A percentile compares a stretch with the other conserved stretches of the same genome.
These are phyloP conservation scores for Phytophthora vignae DNA, from an alignment of 352 stramenopile species.

Conservation along the genomic window DNA sequence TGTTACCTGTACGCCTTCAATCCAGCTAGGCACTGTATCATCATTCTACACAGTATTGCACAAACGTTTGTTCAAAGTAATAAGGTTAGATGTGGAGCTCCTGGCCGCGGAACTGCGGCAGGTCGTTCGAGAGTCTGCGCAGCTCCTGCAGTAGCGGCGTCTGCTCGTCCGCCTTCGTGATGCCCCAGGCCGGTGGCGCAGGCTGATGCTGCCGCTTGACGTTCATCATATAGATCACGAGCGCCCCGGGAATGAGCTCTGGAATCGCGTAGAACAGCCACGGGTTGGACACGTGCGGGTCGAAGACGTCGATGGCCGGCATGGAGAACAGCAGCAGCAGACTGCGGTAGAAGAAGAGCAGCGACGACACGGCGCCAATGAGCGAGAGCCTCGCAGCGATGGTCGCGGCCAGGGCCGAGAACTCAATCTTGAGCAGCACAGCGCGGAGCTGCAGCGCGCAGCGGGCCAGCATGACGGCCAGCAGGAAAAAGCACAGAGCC, in stretches of 20 bases:
- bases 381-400: conserved; percentile 66
- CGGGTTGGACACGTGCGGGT: conserved; percentile 72
- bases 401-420: conserved; percentile 64
- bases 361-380: conserved; percentile 58
- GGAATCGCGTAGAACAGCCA: conserved; percentile 84
- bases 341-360: conserved; percentile 72
- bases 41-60: conserved; percentile 18
- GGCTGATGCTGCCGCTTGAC: conserved; percentile 53
- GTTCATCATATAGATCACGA: conserved; percentile 87
- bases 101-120: conserved; percentile 64
- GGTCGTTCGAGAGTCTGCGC: conserved; percentile 40
- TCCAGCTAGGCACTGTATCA: neutral
- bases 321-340: conserved; percentile 71
- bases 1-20: neutral
- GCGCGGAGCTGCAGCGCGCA: conserved; percentile 56
- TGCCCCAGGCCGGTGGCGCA: conserved; percentile 25
- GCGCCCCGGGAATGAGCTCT: conserved; percentile 69
- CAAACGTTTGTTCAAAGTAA: conserved; percentile 14
- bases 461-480: conserved; percentile 74
- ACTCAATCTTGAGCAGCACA: conserved; percentile 80
- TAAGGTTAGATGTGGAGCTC: conserved; percentile 63
- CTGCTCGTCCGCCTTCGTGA: conserved; percentile 46
- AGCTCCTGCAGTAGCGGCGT: conserved; percentile 62
- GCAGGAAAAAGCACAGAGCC: conserved; percentile 77
- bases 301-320: conserved; percentile 74